A percentile compares a stretch with the other conserved stretches of the same genome.
Conservation (phyloP, 306 rosid species). For the Malus fusca region DNA sequence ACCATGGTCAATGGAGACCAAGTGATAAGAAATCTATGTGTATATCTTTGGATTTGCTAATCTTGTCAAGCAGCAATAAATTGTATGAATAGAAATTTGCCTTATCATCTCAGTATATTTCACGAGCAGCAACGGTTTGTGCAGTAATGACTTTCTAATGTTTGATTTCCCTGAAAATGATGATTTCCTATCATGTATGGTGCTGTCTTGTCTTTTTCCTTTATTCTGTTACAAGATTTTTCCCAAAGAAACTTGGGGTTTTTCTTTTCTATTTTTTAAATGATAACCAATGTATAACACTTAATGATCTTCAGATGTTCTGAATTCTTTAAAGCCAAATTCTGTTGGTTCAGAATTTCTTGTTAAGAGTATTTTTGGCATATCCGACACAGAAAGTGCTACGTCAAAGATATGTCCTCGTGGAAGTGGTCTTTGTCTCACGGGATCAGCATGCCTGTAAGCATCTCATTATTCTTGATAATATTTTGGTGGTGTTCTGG, state of each 20-base stretch:
- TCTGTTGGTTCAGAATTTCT: constrained; percentile 39
- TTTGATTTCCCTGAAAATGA: neutral
- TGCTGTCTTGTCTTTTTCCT: neutral
- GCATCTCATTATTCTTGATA: constrained; percentile 15
- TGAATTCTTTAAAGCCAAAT: constrained; percentile 52
- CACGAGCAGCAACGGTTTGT: neutral
- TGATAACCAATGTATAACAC: constrained; percentile 2
- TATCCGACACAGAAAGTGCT: constrained; percentile 27
- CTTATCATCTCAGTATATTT: neutral
- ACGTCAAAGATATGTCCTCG: constrained; percentile 27
- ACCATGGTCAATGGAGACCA: neutral
- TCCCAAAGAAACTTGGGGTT: neutral
- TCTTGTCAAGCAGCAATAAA: neutral
- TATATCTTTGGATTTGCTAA: neutral
- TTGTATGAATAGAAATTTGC: neutral
- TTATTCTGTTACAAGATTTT: neutral
- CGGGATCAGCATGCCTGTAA: constrained; percentile 56
- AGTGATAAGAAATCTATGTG: neutral
- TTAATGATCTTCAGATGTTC: constrained; percentile 60
- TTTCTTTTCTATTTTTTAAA: neutral
- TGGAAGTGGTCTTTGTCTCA: constrained; percentile 26
- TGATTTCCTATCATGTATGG: neutral
- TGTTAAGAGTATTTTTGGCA: constrained; percentile 48
- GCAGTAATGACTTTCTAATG: neutral
- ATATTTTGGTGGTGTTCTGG: neutral